Conservation (phyloP, 2,329 filamentous ascomycete species). For the Colletotrichum sojae region DNA sequence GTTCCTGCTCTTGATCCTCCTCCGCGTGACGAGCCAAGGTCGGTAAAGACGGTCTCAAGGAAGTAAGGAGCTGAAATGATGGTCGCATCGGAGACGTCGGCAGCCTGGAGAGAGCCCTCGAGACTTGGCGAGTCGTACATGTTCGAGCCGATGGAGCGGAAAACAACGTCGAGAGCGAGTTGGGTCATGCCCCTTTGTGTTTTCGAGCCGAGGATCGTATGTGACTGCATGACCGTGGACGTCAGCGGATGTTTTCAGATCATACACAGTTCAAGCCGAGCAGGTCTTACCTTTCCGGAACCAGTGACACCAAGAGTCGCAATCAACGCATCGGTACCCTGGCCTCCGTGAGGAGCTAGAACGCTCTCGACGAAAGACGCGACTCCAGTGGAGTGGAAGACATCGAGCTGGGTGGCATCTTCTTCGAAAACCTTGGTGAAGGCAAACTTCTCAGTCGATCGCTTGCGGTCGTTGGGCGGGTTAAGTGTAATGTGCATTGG, state of each 20-base stretch:
- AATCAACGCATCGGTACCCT: constrained; percentile 89
- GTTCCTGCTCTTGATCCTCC: constrained; percentile 77
- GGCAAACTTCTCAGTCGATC: constrained; percentile 92
- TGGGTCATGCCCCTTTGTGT: constrained; percentile 92
- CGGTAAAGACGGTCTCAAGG: constrained; percentile 83
- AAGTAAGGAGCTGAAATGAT: constrained; percentile 82
- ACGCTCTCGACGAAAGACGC: constrained; percentile 85
- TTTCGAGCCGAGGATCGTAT: constrained; percentile 93
- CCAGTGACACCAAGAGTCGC: constrained; percentile 95
- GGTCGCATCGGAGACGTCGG: constrained; percentile 86
- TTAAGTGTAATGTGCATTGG: constrained; percentile 83
- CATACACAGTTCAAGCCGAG: not conserved
- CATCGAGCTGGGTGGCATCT: constrained; percentile 83
- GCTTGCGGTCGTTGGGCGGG: constrained; percentile 86
- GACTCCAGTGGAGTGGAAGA: constrained; percentile 87
- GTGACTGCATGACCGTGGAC: constrained; percentile 72
- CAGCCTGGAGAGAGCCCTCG: constrained; percentile 80
- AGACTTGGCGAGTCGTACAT: constrained; percentile 74
- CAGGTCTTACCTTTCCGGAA: constrained; percentile 84
- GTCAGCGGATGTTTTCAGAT: not conserved
- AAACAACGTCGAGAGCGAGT: constrained; percentile 90
- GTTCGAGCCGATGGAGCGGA: constrained; percentile 81
- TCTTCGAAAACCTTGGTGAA: constrained; percentile 97
- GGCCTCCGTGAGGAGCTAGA: constrained; percentile 77
- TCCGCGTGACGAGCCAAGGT: constrained; percentile 70